Base-by-base conservation (phyloP, 768 basidiomycete species). In the Pleurotus platypus region DNA sequence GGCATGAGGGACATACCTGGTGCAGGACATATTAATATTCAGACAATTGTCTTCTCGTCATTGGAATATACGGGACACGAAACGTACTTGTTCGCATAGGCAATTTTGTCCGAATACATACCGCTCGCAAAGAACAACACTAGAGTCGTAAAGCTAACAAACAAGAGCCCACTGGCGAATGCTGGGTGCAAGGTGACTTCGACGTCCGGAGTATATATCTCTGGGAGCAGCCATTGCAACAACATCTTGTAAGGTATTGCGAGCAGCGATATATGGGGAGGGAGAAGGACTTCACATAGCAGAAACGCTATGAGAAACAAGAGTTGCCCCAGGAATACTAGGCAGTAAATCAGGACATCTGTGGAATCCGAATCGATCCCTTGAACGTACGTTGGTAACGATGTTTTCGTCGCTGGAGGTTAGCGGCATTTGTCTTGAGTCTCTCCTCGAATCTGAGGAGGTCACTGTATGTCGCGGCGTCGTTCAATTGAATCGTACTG, bases 111-210 rank as follows among this genome's bases (percentile, higher is more conserved):
- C 3, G 88, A 78, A 66, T 98, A 99, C 84, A 95, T 90, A 15
- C 96, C 96, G 63, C 91, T 95, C 7, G 94, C 93, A 69, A 97
- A 98, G 79, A 98, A 97, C 39, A 99, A 81, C 30, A 90, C 82
- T 6, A 98, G 84, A 2, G 95, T 95, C 12, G 93, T 94, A 55
- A 93, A 85, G 16, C 89, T 84, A 26, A 98, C 92, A 59, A 96
- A 90, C 9, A 97, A 75, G 38, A 94, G 72, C 1, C 90, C 92
- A 37, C 84, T 87, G 18, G 87, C 78, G 62, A 94, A 74, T 68
- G 94, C 95, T 7, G 87, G 85, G 62, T 88, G 87, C 2, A 87
- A 72, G 15, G 71, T 70, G 11, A 83, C 75, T 40, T 78, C 64
- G 6, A 66, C 68, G 16, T 73, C 76, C 46, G 61, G 68, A 12